Evolutionary conservation across 2,329 filamentous ascomycete genomes (phyloP).

Genomic region (Pleurostoma richardsiae): DNA sequence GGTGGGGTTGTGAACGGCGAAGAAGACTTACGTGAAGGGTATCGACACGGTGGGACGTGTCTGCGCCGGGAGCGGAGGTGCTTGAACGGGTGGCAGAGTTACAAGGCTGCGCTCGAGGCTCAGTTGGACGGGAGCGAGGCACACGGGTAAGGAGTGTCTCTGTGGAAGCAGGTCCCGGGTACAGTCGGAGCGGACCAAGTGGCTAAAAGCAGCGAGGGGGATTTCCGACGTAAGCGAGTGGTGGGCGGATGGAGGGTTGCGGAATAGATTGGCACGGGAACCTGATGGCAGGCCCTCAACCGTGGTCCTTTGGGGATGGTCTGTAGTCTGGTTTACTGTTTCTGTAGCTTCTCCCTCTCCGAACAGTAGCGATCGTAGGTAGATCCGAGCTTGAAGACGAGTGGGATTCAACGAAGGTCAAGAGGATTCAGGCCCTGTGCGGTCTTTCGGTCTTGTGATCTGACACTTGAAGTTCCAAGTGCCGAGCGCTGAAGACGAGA

Average conservation of each 20-base stretch:
- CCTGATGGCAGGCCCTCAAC: too few species aligned
- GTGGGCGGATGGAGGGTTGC: background rate
- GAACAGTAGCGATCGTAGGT: constrained; percentile 32
- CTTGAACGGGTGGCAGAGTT: background rate
- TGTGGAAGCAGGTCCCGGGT: background rate
- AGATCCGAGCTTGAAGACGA: constrained; percentile 12
- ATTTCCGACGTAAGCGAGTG: background rate
- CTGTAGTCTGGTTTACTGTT: constrained; percentile 7
- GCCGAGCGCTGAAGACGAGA: too few species aligned
- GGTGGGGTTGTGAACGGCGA: too few species aligned
- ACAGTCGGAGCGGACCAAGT: too few species aligned
- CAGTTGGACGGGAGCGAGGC: background rate
- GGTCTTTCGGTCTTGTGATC: too few species aligned
- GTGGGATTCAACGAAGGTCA: constrained; percentile 4
- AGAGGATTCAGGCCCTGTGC: background rate
- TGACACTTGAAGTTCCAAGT: too few species aligned
- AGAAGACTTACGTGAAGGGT: background rate
- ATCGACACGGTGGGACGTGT: background rate
- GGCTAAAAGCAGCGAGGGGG: background rate
- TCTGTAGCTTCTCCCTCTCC: constrained; percentile 4
- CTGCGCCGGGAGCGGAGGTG: background rate
- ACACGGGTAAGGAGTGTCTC: background rate
- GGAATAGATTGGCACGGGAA: too few species aligned
- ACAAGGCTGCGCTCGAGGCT: background rate
- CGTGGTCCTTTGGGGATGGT: too few species aligned